These are phyloP conservation scores for Lactarius sanguifluus DNA, from an alignment of 768 basidiomycete genomes.

Conservation along the genomic window DNA sequence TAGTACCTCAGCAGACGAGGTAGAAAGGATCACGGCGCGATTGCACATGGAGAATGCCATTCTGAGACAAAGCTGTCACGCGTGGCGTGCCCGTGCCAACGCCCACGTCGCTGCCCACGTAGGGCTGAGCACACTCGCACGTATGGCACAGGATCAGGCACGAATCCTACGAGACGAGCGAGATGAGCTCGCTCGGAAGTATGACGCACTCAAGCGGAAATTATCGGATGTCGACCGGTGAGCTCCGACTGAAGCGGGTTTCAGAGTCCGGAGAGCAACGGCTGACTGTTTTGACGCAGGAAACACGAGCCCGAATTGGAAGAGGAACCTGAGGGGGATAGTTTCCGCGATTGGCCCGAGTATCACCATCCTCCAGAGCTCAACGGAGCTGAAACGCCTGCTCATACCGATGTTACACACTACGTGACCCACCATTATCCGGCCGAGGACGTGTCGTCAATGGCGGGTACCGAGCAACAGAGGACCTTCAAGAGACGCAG, in stretches of 20 bases:
- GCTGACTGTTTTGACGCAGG: constrained; percentile 8
- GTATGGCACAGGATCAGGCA: constrained; percentile 15
- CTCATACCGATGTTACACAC: neutral
- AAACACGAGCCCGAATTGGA: neutral
- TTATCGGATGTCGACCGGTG: constrained; percentile 27
- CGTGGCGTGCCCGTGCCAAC: constrained; percentile 26
- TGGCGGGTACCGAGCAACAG: neutral
- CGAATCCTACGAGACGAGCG: constrained; percentile 15
- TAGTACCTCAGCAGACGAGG: constrained; percentile 1
- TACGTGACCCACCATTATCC: constrained; percentile 3
- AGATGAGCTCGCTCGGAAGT: constrained; percentile 24
- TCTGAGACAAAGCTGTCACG: constrained; percentile 19
- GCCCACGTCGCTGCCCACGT: constrained; percentile 20
- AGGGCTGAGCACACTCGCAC: constrained; percentile 12
- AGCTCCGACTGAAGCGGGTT: constrained; percentile 7
- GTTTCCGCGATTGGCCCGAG: constrained; percentile 1
- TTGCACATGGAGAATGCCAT: constrained; percentile 24
- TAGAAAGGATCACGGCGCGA: constrained; percentile 13
- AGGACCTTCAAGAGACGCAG: constrained; percentile 18
- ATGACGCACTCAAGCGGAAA: constrained; percentile 25
- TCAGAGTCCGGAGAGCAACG: neutral
- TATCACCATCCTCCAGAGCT: neutral
- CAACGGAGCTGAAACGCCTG: neutral
- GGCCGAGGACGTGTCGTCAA: neutral
- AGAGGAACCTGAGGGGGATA: neutral